These are phyloP conservation scores for Thalassiosira hispida DNA, from an alignment of 352 stramenopile genomes.

Conservation along the genomic window DNA sequence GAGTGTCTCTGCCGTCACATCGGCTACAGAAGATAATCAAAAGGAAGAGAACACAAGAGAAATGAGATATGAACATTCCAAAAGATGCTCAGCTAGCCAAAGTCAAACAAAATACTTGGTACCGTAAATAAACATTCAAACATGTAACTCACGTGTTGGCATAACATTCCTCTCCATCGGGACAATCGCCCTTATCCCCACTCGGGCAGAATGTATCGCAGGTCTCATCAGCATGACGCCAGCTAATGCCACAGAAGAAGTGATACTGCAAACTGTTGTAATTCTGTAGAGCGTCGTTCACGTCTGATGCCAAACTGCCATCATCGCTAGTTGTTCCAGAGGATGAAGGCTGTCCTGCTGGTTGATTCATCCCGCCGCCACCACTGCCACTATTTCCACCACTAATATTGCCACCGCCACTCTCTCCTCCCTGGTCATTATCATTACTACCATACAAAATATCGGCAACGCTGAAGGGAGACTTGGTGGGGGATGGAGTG, in stretches of 20 bases:
- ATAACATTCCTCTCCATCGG: constrained; percentile 32
- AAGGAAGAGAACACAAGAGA: neutral
- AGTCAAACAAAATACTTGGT: too few species aligned
- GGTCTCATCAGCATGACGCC: constrained; percentile 26
- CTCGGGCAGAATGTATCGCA: constrained; percentile 32
- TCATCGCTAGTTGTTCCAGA: neutral
- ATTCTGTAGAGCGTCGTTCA: constrained; percentile 21
- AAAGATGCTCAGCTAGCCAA: too few species aligned
- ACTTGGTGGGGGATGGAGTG: constrained; percentile 12
- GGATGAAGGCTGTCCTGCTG: too few species aligned
- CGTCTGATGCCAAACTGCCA: constrained; percentile 10
- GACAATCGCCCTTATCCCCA: constrained; percentile 35
- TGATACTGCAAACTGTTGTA: constrained; percentile 32
- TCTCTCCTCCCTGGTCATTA: neutral
- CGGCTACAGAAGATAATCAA: neutral
- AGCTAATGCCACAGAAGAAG: constrained; percentile 46
- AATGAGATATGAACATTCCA: too few species aligned
- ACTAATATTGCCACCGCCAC: neutral
- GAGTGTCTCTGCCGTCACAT: constrained; percentile 36
- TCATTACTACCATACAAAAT: constrained; percentile 13
- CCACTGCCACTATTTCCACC: neutral
- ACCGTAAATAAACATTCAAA: too few species aligned
- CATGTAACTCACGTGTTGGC: constrained; percentile 43
- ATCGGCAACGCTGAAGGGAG: constrained; percentile 31
- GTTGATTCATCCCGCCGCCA: neutral